Base-by-base conservation (phyloP, 2,329 filamentous ascomycete species). In the Fusarium newnesense region DNA sequence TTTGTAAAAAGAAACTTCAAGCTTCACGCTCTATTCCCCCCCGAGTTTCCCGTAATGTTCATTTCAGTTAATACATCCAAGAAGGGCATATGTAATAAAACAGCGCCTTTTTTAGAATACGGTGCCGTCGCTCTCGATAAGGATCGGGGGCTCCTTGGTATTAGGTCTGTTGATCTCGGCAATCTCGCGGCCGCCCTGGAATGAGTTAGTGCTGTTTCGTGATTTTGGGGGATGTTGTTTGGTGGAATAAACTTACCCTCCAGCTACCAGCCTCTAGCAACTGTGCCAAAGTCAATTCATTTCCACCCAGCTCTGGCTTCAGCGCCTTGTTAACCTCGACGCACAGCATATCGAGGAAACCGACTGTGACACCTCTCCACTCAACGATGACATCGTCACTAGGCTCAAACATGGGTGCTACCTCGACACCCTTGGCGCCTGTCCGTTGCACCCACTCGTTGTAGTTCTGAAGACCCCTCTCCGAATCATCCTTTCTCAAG, bases 191-290 rank as follows among this genome's bases (percentile, higher is more conserved):
- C 96, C 96, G 77, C 96, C 96, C 95, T 89, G 66, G n/a, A 61
- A 54, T 28, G 50, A 64, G 75, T 76, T 73, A 78, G 75, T 36
- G 11, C 15, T n/a, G 19, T 21, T 52, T 37, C 28, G 9, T 63
- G 34, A 11, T 3, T 15, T 26, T n/a, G 2, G 44, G 44, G 43
- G 1, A 36, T 32, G 11, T 34, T 49, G 16, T 36, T 28, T 36
- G 24, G 32, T 12, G 32, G 26, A 13, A n/a, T 18, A 40, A 58
- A 73, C 89, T 84, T 82, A 96, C 95, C 93, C 98, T 98, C 96
- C 96, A 99, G 80, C 94, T 97, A 58, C 96, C 96, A 19, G 96
- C 96, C 83, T 98, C 96, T 24, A 99, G 87, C 85, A 99, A 90
- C 81, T 99, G 96, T 10, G 95, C 91, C 75, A 98, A 83, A 44